Conservation (phyloP, 441 rosid species). For the Pelargonium exstipulatum region DNA sequence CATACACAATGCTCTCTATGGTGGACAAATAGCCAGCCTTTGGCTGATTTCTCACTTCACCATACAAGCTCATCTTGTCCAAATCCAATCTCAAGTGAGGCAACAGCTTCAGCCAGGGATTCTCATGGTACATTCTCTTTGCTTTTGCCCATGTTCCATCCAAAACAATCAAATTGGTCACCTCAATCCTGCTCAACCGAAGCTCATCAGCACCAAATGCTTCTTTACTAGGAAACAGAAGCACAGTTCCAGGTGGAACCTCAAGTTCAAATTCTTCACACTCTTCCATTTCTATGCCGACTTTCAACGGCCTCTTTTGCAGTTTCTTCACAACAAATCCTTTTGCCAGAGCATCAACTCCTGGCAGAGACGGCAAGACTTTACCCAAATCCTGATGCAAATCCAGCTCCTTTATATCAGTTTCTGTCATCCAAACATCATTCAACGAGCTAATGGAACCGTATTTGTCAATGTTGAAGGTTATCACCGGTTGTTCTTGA, state of each 20-base stretch:
- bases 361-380: slow-evolving; percentile 23
- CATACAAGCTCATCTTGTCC: slow-evolving; percentile 50
- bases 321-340: slow-evolving; percentile 60
- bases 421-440: slow-evolving; percentile 28
- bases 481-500: slow-evolving; percentile 26
- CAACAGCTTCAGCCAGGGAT: slow-evolving; percentile 83
- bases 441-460: slow-evolving; percentile 39
- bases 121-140: slow-evolving; percentile 64
- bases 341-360: slow-evolving; percentile 40
- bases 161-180: slow-evolving; percentile 63
- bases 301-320: slow-evolving; percentile 18
- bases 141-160: slow-evolving; percentile 91
- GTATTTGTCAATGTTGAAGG: slow-evolving; percentile 35
- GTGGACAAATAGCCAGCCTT: slow-evolving; percentile 69
- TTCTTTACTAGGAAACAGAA: slow-evolving; percentile 55
- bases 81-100: slow-evolving; percentile 67
- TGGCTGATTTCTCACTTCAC: slow-evolving; percentile 72
- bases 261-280: slow-evolving; percentile 45
- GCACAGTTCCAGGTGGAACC: slow-evolving; percentile 59
- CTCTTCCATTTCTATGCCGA: slow-evolving; percentile 33
- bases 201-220: slow-evolving; percentile 44
- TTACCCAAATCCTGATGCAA: slow-evolving; percentile 37
- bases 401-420: slow-evolving; percentile 13
- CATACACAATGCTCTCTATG: slow-evolving; percentile 69
- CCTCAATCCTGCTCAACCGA: slow-evolving; percentile 34